Conservation (phyloP, 805 yeast species). For the Candida rishiriensis region DNA sequence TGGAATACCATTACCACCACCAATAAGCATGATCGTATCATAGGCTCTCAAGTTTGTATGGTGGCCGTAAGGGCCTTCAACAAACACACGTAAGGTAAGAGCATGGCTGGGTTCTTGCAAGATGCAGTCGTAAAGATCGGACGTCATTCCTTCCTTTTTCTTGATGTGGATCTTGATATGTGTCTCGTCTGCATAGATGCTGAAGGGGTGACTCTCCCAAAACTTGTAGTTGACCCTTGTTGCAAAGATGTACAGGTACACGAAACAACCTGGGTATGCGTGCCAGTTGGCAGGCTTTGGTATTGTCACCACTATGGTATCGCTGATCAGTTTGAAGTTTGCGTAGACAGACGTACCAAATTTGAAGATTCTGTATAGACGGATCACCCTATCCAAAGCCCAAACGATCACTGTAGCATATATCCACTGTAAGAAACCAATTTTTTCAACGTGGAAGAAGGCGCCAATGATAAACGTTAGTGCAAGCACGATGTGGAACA, state of each 20-base stretch:
- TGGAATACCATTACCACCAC: conserved; percentile 59
- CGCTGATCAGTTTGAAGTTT: conserved; percentile 12
- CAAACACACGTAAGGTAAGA: conserved; percentile 23
- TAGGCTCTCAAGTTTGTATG: conserved; percentile 36
- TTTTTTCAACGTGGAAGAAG: conserved; percentile 37
- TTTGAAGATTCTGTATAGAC: conserved; percentile 31
- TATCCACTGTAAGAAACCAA: conserved; percentile 40
- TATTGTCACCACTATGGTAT: conserved; percentile 24
- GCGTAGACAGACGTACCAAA: conserved; percentile 23
- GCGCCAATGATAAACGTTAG: conserved; percentile 42
- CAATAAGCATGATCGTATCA: conserved; percentile 40
- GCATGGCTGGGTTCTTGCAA: conserved; percentile 14
- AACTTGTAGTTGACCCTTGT: conserved; percentile 31
- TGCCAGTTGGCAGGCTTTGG: conserved; percentile 44
- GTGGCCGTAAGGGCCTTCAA: conserved; percentile 58
- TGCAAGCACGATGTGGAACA: conserved; percentile 42
- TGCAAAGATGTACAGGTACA: conserved; percentile 45
- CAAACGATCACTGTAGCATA: conserved; percentile 35
- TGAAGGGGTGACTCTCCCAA: conserved; percentile 67
- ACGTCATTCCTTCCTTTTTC: conserved; percentile 48
- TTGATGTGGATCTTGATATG: conserved; percentile 39
- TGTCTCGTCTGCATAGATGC: conserved; percentile 28
- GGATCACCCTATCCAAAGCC: conserved; percentile 36
- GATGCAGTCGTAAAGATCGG: conserved; percentile 29
- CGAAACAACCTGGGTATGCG: conserved; percentile 54